Evolutionary conservation across 2,329 filamentous ascomycete genomes (phyloP).

Genomic region (Keithomyces neogunnii): DNA sequence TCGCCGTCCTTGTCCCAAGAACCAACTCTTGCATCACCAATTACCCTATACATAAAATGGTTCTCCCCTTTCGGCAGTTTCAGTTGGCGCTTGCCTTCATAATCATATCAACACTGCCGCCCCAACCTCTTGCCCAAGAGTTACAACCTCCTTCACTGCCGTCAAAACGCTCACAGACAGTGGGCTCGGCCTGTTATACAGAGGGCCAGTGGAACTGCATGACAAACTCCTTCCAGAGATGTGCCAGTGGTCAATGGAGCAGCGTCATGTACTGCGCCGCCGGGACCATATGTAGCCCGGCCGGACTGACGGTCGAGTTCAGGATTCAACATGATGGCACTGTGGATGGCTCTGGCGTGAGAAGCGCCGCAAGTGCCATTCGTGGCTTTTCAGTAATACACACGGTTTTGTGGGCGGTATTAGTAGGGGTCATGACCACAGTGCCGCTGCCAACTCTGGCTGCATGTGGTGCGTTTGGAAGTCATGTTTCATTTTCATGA

Average conservation of each 20-base stretch:
- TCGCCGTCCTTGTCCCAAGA: not conserved
- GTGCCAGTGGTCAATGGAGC: slow-evolving; percentile 39
- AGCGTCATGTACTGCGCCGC: slow-evolving; percentile 31
- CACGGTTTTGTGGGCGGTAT: not conserved
- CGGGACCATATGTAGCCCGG: slow-evolving; percentile 37
- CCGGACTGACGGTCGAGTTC: slow-evolving; percentile 32
- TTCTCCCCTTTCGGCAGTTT: not conserved
- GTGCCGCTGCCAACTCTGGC: too few relatives aligned
- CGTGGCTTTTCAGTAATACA: not conserved
- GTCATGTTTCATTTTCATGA: too few relatives aligned
- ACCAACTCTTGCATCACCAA: not conserved
- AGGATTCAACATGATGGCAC: slow-evolving; percentile 23
- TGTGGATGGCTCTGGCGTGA: slow-evolving; percentile 6
- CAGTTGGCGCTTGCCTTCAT: not conserved
- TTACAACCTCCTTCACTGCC: not conserved
- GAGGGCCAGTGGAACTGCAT: slow-evolving; percentile 51
- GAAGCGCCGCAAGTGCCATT: not conserved
- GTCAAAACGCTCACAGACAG: slow-evolving; percentile 15
- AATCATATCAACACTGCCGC: not conserved
- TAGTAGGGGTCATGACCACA: too few relatives aligned
- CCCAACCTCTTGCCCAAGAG: not conserved
- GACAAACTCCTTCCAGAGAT: slow-evolving; percentile 39
- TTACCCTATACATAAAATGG: not conserved
- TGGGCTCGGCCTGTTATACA: slow-evolving; percentile 30
- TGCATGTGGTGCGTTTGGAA: too few relatives aligned